Percentiles rank a stretch among this genome's conserved stretches.
Evolutionary conservation across 768 basidiomycete species (phyloP).

Genomic region (Leccinum variicolor): DNA sequence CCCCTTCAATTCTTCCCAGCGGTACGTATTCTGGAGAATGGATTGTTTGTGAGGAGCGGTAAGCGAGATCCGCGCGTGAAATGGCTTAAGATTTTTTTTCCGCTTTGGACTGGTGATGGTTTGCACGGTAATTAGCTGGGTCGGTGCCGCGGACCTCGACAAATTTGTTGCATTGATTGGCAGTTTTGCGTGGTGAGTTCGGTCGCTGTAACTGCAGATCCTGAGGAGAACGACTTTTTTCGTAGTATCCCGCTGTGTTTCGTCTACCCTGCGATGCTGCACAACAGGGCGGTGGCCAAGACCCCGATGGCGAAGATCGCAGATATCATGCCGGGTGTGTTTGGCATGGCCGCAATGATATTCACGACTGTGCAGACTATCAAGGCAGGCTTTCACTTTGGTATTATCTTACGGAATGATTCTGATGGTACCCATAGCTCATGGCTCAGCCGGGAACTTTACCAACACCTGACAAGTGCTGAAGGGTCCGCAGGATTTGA

Average conservation of each 20-base stretch:
- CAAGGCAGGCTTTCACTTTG: conserved; percentile 37
- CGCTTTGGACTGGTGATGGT: conserved; percentile 70
- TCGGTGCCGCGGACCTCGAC: conserved; percentile 85
- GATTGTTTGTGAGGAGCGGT: conserved; percentile 83
- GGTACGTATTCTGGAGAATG: conserved; percentile 95
- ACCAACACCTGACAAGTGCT: conserved; percentile 34
- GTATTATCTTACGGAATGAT: not conserved
- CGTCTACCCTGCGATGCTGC: conserved; percentile 91
- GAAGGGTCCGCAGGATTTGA: conserved; percentile 5
- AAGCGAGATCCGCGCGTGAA: conserved; percentile 81
- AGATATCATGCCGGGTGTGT: conserved; percentile 72
- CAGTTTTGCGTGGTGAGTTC: conserved; percentile 84
- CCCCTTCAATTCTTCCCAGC: conserved; percentile 98
- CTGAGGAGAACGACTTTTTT: conserved; percentile 9
- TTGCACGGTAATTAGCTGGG: conserved; percentile 80
- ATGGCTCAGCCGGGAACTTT: conserved; percentile 51
- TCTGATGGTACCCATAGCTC: conserved; percentile 39
- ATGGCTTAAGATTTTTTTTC: conserved; percentile 95
- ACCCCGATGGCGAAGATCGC: conserved; percentile 61
- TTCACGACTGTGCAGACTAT: conserved; percentile 85
- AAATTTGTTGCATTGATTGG: conserved; percentile 95
- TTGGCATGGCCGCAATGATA: conserved; percentile 66
- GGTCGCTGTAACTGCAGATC: not conserved
- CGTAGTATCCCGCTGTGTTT: conserved; percentile 88
- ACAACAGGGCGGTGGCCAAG: conserved; percentile 80